Percentiles rank a stretch among this genome's conserved stretches.
Evolutionary conservation across 2,329 filamentous ascomycete genomes (phyloP).

Genomic region (Alternaria novae-zelandiae): DNA sequence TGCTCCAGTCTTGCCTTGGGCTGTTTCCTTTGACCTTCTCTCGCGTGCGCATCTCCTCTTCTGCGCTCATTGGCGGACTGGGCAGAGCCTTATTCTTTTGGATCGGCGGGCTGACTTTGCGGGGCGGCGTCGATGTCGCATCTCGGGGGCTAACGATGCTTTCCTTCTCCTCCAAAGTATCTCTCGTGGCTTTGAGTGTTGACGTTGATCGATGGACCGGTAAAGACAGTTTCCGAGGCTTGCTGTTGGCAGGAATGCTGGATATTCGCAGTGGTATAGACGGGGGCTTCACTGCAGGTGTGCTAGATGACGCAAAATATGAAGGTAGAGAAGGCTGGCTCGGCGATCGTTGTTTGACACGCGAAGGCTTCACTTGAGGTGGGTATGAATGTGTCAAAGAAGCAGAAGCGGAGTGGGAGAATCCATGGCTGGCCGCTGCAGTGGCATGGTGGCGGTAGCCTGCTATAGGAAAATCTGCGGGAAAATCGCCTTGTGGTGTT

Average conservation of each 20-base stretch:
- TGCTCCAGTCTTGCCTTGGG: slow-evolving; percentile 13
- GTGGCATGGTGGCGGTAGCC: slow-evolving; percentile 17
- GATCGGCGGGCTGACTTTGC: slow-evolving; percentile 27
- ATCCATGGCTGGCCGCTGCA: not conserved
- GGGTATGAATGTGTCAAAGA: slow-evolving; percentile 17
- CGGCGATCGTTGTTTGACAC: slow-evolving; percentile 25
- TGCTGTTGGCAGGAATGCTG: slow-evolving; percentile 40
- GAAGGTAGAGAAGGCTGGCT: slow-evolving; percentile 29
- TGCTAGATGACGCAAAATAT: slow-evolving; percentile 18
- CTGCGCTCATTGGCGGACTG: slow-evolving; percentile 27
- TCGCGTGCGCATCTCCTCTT: slow-evolving; percentile 23
- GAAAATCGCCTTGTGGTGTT: slow-evolving; percentile 18
- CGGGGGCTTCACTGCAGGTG: slow-evolving; percentile 24
- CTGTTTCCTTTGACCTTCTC: slow-evolving; percentile 18
- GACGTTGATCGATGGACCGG: slow-evolving; percentile 25
- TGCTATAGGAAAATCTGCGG: slow-evolving; percentile 17
- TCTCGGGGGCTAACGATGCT: slow-evolving; percentile 9
- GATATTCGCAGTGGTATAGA: slow-evolving; percentile 44
- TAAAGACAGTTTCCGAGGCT: slow-evolving; percentile 43
- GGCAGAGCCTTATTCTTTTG: slow-evolving; percentile 43
- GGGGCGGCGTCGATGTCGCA: slow-evolving; percentile 13
- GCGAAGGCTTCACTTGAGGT: not conserved
- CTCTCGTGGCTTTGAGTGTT: slow-evolving; percentile 10
- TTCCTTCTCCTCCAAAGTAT: slow-evolving; percentile 22
- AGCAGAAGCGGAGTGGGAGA: slow-evolving; percentile 32